A percentile compares a stretch with the other conserved stretches of the same genome.
phyloP scores from a whole-genome alignment of 306 rosid species.

The Corylus heterophylla region DNA sequence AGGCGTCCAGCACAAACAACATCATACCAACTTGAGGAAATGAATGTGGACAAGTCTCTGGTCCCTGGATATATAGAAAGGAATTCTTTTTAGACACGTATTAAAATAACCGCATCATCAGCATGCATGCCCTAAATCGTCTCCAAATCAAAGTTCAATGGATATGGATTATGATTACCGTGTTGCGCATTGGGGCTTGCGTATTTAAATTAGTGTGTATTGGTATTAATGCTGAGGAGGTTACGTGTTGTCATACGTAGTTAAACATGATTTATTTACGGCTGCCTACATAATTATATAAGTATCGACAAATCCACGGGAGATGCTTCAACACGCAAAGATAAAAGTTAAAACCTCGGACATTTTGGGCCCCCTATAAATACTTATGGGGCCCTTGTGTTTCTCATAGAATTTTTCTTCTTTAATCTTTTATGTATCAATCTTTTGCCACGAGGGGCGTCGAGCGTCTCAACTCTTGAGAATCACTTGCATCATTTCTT shows the following conservation, averaged over 20 bases:
- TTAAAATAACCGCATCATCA: background rate
- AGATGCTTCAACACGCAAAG: constrained; percentile 5
- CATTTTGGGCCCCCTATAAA: background rate
- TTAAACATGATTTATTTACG: constrained; percentile 29
- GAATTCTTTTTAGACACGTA: constrained; percentile 32
- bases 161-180: constrained; percentile 39
- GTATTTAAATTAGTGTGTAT: background rate
- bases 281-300: background rate
- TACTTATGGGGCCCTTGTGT: background rate
- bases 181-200: constrained; percentile 52
- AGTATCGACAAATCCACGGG: background rate
- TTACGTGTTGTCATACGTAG: constrained; percentile 30
- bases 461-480: no score
- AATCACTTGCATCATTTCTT: no score
- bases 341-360: background rate
- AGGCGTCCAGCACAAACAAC: constrained; percentile 24
- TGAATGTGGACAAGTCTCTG: constrained; percentile 31
- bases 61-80: constrained; percentile 34
- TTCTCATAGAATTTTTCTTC: background rate
- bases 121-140: background rate
- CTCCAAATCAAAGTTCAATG: constrained; percentile 54
- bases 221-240: constrained; percentile 34
- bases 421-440: no score
- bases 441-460: no score
- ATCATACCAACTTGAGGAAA: constrained; percentile 24